Conservation (phyloP, 345 rosid species). For the Boechera stricta region DNA sequence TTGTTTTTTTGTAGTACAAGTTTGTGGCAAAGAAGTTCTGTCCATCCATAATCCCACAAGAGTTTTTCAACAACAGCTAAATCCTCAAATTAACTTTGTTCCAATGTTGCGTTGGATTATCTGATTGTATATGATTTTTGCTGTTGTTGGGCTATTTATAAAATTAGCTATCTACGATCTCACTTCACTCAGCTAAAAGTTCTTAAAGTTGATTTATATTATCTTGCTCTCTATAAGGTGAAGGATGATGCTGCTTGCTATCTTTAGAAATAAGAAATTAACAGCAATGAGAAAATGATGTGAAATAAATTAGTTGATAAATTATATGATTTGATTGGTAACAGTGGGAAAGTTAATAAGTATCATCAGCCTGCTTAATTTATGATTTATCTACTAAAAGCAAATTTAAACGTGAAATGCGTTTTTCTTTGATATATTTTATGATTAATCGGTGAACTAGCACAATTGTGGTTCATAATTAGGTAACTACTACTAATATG, state of each 20-base stretch:
- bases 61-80: conserved; percentile 56
- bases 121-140: neutral
- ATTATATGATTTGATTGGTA: neutral
- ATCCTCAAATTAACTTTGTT: neutral
- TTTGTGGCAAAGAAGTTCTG: conserved; percentile 82
- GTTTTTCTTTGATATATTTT: neutral
- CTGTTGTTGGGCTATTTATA: neutral
- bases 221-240: no score
- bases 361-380: no score
- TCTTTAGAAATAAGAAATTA: no score
- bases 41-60: conserved; percentile 73
- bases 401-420: neutral
- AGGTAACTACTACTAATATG: no score
- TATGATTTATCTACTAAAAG: no score
- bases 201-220: neutral
- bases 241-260: neutral
- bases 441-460: neutral
- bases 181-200: neutral
- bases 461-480: neutral
- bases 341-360: neutral
- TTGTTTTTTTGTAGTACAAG: conserved; percentile 37
- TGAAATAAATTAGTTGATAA: neutral
- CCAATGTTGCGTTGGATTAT: conserved; percentile 41
- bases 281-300: neutral
- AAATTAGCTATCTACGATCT: neutral